Base-by-base conservation (phyloP, 352 stramenopile genomes). In the Pythium brachiatum region DNA sequence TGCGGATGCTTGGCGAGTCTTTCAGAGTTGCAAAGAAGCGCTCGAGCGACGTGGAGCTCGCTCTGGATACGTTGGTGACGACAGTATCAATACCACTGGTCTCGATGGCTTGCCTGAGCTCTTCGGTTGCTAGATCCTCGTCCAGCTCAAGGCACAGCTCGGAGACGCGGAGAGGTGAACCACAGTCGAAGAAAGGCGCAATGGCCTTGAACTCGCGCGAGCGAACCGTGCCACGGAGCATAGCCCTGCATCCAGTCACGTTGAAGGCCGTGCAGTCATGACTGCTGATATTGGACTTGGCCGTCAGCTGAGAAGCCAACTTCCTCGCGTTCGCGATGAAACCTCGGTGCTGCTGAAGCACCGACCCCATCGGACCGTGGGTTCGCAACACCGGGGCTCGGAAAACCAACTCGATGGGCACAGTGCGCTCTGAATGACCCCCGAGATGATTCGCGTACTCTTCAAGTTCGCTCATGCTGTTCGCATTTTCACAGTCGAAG, bases 321-420 rank as follows among this genome's bases (percentile, higher is more conserved):
- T 20, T 20, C 2, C n/a, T 29, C 21, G 46, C 26, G 9, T 27
- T 21, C 7, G 23, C 5, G 27, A 64, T 31, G 26, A 57, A 64
- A 1, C 12, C 44, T 3, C 36, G 57, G 25, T 64, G 57, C 57
- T 57, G 57, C 57, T 57, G 5, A 9, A 57, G n/a, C 7, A 23
- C 21, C 3, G 57, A 36, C n/a, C 46, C 57, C 16, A 51, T 52
- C 16, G 57, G 46, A 9, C 47, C 47, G 26, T 64, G 57, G n/a
- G 23, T 64, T n/a, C 47, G 29, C 29, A 46, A 32, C 16, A 64
- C 21, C 2, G 57, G 57, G 21, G 43, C 21, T 7, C 32, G 44
- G n/a, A 64, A 57, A 11, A 57, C 57, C 21, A 64, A 31, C 29
- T 64, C 29, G 3, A 55, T 9, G 2, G 20, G 56, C 26, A 31